Evolutionary conservation across 2,329 filamentous ascomycete genomes (phyloP), one percentile per base, ranked within the genome.

Genomic region (Periconia macrospinosa): DNA sequence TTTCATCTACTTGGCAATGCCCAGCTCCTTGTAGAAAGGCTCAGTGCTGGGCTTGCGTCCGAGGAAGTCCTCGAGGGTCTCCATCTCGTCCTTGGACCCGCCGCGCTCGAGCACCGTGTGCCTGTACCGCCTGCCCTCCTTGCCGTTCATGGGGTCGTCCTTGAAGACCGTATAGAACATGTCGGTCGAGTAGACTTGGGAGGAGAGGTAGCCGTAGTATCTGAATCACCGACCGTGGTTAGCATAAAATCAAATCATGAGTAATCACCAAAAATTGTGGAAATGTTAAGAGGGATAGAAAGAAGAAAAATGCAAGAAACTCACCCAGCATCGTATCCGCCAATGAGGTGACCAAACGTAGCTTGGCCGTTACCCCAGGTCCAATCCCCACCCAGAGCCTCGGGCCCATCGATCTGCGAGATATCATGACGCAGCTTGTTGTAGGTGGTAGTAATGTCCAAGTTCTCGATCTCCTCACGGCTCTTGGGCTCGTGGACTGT

Each of bases 111-210:
- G 78, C 19, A 94, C 89, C 0, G 85, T 89, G 73, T 91, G 87
- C 50, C 90, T 82, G 76, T 93, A 94, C 54, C 89, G 77, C 14
- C 90, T 81, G 1, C 90, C 90, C 69, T 91, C 85, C 60, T 82
- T 83, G 30, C 80, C 81, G 70, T 92, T 84, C 89, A 93, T 92
- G 0, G 90, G 90, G 70, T 92, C 81, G 62, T 83, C 79, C 77
- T 88, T 87, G 77, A 94, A 94, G 45, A 89, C 86, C 0, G 83
- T 83, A 75, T 90, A 86, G 79, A 93, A 95, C 89, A 95, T 93
- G 74, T 95, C 90, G 23, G 88, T 83, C 19, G 86, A 90, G 76
- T 92, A 94, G 17, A 94, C 91, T 71, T 91, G 84, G 1, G 87
- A 91, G 58, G 84, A 76, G 53, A 82, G 68, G 59, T 82, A 81